Conservation (phyloP, 2,329 filamentous ascomycete species). For the Colletotrichum camelliae region DNA sequence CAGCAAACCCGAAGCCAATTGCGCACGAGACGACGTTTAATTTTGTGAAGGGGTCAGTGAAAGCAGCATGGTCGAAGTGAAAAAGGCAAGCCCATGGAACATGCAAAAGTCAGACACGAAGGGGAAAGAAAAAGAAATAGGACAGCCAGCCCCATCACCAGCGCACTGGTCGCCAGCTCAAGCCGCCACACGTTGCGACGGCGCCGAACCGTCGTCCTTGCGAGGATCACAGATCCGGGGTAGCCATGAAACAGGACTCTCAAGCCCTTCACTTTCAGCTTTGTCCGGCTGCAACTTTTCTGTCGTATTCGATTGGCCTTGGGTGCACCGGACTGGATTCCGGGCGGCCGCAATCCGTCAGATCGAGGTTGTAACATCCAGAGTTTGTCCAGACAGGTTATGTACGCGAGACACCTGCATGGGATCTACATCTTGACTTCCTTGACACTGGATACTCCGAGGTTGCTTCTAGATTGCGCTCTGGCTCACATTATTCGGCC, state of each 20-base stretch:
- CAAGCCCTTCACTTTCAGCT: background rate
- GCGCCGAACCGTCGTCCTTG: background rate
- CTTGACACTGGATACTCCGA: background rate
- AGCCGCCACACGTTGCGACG: background rate
- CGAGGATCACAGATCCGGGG: background rate
- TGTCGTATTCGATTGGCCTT: background rate
- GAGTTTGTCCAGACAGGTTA: background rate
- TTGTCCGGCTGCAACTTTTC: background rate
- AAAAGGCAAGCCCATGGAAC: background rate
- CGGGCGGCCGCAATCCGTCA: background rate
- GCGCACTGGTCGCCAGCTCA: background rate
- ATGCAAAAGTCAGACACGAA: background rate
- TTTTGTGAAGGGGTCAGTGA: background rate
- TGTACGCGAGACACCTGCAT: background rate
- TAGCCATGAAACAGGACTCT: constrained; percentile 2
- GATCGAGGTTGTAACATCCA: background rate
- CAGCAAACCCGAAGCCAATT: background rate
- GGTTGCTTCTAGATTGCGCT: background rate
- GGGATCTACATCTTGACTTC: background rate
- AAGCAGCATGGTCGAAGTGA: background rate
- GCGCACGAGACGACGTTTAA: background rate
- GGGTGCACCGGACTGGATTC: background rate
- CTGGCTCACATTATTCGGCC: background rate
- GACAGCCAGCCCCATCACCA: background rate
- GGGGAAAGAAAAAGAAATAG: background rate